Conservation (phyloP, 2,329 filamentous ascomycete genomes). For the Fonsecaea nubica region DNA sequence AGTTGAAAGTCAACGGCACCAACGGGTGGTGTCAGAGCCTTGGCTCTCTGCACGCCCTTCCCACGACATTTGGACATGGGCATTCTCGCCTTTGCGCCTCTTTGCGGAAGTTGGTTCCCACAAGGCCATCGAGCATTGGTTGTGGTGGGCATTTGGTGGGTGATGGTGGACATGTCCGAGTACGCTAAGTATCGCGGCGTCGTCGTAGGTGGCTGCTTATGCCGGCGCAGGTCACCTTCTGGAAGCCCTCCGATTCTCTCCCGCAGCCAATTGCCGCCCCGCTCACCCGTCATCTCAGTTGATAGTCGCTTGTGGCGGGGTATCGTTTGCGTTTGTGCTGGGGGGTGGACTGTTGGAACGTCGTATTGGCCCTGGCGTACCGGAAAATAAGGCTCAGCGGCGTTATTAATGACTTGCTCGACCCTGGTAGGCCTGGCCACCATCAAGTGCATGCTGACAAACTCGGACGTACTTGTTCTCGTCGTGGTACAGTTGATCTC, state of each 20-base stretch:
- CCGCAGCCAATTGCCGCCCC: slow-evolving; percentile 9
- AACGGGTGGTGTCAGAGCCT: not conserved
- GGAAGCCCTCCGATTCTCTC: slow-evolving; percentile 7
- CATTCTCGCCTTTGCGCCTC: slow-evolving; percentile 5
- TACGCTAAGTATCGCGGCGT: not conserved
- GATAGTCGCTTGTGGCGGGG: not conserved
- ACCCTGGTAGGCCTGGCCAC: too few relatives aligned
- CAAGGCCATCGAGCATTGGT: slow-evolving; percentile 1
- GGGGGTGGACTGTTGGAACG: not conserved
- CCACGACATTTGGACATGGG: slow-evolving; percentile 31
- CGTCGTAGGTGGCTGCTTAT: slow-evolving; percentile 23
- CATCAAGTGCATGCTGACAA: not conserved
- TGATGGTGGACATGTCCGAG: slow-evolving; percentile 15
- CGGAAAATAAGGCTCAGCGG: not conserved
- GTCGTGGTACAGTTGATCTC: not conserved
- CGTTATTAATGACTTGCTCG: not conserved
- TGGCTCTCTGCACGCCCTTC: slow-evolving; percentile 35
- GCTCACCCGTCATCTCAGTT: slow-evolving; percentile 2
- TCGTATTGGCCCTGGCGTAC: slow-evolving; percentile 5
- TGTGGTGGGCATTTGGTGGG: not conserved
- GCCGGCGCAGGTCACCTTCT: slow-evolving; percentile 3
- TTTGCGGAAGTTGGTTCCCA: slow-evolving; percentile 6
- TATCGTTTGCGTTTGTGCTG: not conserved
- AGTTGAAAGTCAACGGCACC: not conserved
- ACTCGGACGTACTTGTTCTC: not conserved